Percentiles rank a stretch among this genome's conserved stretches.
These are phyloP conservation scores for Leersia perrieri DNA, from an alignment of 176 grass and related monocot genomes.

Conservation along the genomic window DNA sequence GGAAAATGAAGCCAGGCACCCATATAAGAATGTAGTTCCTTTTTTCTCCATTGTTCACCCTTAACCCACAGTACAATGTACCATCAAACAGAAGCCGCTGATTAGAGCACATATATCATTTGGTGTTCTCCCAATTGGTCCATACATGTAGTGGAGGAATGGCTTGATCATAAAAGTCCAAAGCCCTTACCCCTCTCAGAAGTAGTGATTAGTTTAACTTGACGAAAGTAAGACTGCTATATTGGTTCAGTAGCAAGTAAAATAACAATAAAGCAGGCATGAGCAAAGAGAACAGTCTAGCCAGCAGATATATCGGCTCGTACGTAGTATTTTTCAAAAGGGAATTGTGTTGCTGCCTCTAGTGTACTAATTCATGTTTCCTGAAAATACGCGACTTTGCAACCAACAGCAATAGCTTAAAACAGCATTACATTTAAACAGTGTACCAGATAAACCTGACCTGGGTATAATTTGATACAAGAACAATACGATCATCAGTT, in stretches of 20 bases:
- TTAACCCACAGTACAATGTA: background rate
- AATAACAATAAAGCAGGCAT: background rate
- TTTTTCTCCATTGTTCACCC: background rate
- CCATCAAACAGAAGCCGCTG: background rate
- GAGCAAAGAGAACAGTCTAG: conserved; percentile 4
- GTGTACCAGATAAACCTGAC: conserved; percentile 35
- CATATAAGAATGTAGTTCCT: background rate
- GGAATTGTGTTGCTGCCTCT: background rate
- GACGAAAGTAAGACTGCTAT: background rate
- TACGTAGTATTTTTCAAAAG: background rate
- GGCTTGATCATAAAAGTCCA: background rate
- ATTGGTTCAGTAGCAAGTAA: conserved; percentile 16
- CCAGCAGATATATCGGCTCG: background rate
- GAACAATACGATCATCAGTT: conserved; percentile 92
- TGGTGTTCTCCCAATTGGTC: background rate
- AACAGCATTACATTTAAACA: conserved; percentile 3
- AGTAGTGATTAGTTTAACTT: conserved; percentile 7
- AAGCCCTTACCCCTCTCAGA: background rate
- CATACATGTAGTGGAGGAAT: background rate
- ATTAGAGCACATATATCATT: conserved; percentile 5
- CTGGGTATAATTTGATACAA: conserved; percentile 99
- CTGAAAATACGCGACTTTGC: background rate
- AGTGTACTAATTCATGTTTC: conserved; percentile 3
- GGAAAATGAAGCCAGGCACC: conserved; percentile 30
- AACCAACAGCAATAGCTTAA: background rate